These are phyloP conservation scores for Emydomyces testavorans DNA, from an alignment of 2,329 filamentous ascomycete species.

Conservation along the genomic window DNA sequence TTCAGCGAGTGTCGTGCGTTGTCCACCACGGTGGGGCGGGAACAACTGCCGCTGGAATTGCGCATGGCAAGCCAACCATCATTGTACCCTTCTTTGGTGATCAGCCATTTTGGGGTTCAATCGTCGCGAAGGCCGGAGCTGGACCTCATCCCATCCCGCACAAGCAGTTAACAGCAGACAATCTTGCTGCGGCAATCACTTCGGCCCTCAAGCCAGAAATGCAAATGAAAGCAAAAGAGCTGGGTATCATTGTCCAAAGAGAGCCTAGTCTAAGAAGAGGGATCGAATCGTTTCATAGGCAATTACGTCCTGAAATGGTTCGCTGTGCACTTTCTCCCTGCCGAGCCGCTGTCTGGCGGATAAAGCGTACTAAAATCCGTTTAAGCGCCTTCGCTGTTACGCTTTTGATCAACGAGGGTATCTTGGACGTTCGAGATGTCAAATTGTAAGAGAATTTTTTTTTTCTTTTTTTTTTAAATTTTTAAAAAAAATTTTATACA, in stretches of 20 bases:
- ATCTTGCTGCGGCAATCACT: conserved; percentile 52
- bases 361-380: conserved; percentile 54
- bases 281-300: conserved; percentile 58
- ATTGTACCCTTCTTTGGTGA: conserved; percentile 81
- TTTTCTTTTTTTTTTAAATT: no score
- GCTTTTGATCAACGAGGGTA: conserved; percentile 52
- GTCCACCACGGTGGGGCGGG: conserved; percentile 83
- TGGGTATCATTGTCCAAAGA: conserved; percentile 54
- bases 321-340: conserved; percentile 59
- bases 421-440: conserved; percentile 57
- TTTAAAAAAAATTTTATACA: no score
- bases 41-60: conserved; percentile 77
- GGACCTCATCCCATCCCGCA: conserved; percentile 60
- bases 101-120: conserved; percentile 72
- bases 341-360: conserved; percentile 61
- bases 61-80: conserved; percentile 66
- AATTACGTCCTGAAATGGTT: conserved; percentile 54
- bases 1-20: conserved; percentile 66
- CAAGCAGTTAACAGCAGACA: conserved; percentile 54
- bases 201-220: conserved; percentile 51
- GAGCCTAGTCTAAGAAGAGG: conserved; percentile 55
- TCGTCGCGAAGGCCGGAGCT: conserved; percentile 60
- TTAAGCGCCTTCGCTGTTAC: conserved; percentile 64
- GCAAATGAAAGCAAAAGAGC: conserved; percentile 43
- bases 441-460: conserved; percentile 46